Conservation (phyloP, 805 yeast genomes). For the Myxozyma udenii region DNA sequence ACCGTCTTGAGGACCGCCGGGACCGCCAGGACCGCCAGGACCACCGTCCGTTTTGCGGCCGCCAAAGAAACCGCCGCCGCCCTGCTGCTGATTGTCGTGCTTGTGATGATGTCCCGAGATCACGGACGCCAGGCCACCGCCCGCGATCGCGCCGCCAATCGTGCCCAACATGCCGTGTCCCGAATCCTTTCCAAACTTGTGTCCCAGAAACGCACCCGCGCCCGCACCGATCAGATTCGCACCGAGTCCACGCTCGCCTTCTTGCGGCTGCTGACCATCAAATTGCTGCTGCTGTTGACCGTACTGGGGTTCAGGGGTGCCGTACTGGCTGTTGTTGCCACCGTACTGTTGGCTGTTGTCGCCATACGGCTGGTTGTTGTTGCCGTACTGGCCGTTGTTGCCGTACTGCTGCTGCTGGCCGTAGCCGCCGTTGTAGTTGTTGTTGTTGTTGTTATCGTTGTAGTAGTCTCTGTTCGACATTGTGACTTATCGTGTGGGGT, state of each 20-base stretch:
- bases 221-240: slow-evolving; percentile 18
- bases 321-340: slow-evolving; percentile 16
- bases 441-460: too few species aligned
- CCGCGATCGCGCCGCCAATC: slow-evolving; percentile 27
- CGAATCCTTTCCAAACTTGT: slow-evolving; percentile 17
- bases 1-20: slow-evolving; percentile 6
- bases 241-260: slow-evolving; percentile 26
- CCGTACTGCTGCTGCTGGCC: too few species aligned
- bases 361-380: slow-evolving; percentile 10
- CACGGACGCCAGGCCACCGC: slow-evolving; percentile 17
- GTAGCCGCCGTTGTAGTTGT: too few species aligned
- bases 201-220: slow-evolving; percentile 23
- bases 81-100: not conserved
- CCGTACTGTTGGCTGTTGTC: slow-evolving; percentile 10
- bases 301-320: slow-evolving; percentile 16
- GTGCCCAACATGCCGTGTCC: slow-evolving; percentile 26
- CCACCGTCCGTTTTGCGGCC: slow-evolving; percentile 6
- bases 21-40: slow-evolving; percentile 15
- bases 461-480: too few species aligned
- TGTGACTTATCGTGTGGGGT: too few species aligned
- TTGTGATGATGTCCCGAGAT: slow-evolving; percentile 2
- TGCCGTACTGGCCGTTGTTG: slow-evolving; percentile 18
- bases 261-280: slow-evolving; percentile 14
- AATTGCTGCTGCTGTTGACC: slow-evolving; percentile 25
- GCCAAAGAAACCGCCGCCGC: slow-evolving; percentile 1